Conservation (phyloP, 331 rosid species). For the Pyracantha coccinea region DNA sequence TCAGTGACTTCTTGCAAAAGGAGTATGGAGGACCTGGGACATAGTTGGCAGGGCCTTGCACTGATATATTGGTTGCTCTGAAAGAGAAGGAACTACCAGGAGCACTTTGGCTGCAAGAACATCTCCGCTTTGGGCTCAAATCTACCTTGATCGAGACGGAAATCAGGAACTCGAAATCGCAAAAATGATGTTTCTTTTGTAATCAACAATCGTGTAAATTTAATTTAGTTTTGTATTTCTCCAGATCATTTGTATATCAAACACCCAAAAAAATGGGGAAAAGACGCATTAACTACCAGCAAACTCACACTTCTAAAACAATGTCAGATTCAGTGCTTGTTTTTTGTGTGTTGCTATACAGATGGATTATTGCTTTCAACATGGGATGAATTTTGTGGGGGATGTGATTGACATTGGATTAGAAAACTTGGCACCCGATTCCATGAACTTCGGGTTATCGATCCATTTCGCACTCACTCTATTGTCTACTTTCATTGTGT, state of each 20-base stretch:
- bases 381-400: conserved; percentile 25
- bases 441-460: conserved; percentile 13
- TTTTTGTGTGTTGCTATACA: conserved; percentile 39
- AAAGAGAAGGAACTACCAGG: conserved; percentile 65
- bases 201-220: not conserved
- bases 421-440: conserved; percentile 32
- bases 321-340: conserved; percentile 24
- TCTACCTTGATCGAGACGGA: conserved; percentile 54
- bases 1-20: conserved; percentile 46
- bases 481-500: conserved; percentile 13
- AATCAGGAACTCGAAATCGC: conserved; percentile 41
- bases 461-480: conserved; percentile 19
- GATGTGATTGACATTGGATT: conserved; percentile 27
- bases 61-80: conserved; percentile 61
- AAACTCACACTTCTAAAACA: not conserved
- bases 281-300: not conserved
- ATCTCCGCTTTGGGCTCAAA: conserved; percentile 66
- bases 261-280: not conserved
- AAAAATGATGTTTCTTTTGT: not conserved
- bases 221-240: not conserved
- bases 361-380: conserved; percentile 17
- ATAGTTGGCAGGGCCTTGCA: conserved; percentile 72
- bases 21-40: conserved; percentile 79
- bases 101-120: conserved; percentile 60
- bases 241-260: not conserved